Base-by-base conservation (phyloP, 805 yeast genomes). In the Nakazawaea ishiwadae region DNA sequence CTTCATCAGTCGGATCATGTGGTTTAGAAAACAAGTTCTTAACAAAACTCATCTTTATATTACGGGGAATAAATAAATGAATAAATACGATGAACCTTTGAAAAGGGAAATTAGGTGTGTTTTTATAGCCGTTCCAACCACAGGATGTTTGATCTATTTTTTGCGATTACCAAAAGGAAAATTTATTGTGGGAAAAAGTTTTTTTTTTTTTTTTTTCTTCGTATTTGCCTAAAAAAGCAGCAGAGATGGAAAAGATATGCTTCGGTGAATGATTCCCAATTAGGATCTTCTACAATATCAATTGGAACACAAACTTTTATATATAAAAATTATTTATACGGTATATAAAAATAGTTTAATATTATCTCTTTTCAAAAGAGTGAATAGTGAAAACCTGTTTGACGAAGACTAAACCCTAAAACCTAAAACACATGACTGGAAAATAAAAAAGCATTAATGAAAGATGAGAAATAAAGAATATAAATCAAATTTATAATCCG, bases 1-100 rank as follows among this genome's bases (percentile, higher is more conserved):
- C 58, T 42, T 65, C 68, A 19, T 51, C 54, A 9, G 51, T 47
- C 18, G 59, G 34, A 18, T 48, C 36, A 18, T 15, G 36, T 12
- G 33, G 4, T 10, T 20, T 26, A 21, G 24, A 23, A 16, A 39
- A 35, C 12, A 43, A 10, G 5, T 33, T 39, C 15, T 27, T 28
- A 14, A 45, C 28, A 18, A 40, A 28, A 29, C 37, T 41, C 47
- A 44, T 39, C 10, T 37, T 17, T n/a, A 29, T 10, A 12, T 15
- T 9, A 21, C 21, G n/a, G n/a, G n/a, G n/a, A n/a, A n/a, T n/a
- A n/a, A n/a, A n/a, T n/a, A n/a, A n/a, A n/a, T n/a, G n/a, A n/a
- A n/a, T n/a, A n/a, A n/a, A n/a, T n/a, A n/a, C n/a, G n/a, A n/a
- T n/a, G n/a, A n/a, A n/a, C n/a, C n/a, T n/a, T n/a, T n/a, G n/a